Evolutionary conservation across 2,329 filamentous ascomycete genomes (phyloP), one percentile per base, ranked within the genome.

Genomic region (Colletotrichum lini): DNA sequence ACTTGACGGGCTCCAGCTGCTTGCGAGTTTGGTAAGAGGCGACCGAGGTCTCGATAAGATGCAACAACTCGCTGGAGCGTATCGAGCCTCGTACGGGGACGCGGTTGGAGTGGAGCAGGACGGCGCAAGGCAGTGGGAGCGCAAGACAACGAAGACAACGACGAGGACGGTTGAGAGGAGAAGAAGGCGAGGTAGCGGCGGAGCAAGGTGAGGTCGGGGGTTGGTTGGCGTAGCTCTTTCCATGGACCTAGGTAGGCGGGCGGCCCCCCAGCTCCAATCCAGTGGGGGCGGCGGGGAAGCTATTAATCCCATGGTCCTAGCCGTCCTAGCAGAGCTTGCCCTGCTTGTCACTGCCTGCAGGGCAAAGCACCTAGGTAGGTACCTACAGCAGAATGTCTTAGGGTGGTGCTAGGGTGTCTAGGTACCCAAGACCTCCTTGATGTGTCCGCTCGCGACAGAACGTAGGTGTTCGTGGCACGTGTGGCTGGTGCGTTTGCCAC

Each of bases 261-360:
- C 30, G 30, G 30, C 30, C 64, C 67, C 47, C 52, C 44, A 53
- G 65, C 42, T 13, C 45, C 67, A 69, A 70, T 70, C 61, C 53
- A 53, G 61, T 69, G 67, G 61, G 62, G 67, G 60, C 47, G 47
- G 67, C 61, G 67, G 54, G 67, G 67, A 66, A 70, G 67, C 67
- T 70, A 70, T 70, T 70, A 70, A 70, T 59, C 62, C 53, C 59
- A 21, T 65, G 61, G 67, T 23, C 67, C 61, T 21, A 66, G 67
- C 35, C 67, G 62, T 42, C 26, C 38, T 23, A 13, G 40, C 35
- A 40, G 64, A 44, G 30, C 54, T 42, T 38, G 35, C 40, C 30
- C n/a, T 42, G 44, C 21, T 15, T 10, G 47, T 30, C n/a, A 21
- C 18, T 40, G 45, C 12, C 45, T 52, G 35, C 30, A 50, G 21